phyloP scores from a whole-genome alignment of 2,329 filamentous ascomycete genomes.

The Calycina marina region DNA sequence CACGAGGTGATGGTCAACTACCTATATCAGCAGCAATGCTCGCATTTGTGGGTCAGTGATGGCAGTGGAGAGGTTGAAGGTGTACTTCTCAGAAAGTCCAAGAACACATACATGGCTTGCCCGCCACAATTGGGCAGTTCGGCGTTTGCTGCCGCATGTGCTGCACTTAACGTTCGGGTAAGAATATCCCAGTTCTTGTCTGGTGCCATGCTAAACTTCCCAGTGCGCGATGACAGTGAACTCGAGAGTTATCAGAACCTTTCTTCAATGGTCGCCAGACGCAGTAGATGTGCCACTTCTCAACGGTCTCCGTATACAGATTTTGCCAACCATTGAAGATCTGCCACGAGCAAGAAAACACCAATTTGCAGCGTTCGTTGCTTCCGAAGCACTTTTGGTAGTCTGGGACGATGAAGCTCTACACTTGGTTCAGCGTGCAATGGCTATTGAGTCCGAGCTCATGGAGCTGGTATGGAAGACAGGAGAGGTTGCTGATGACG shows the following conservation, averaged over 20 bases:
- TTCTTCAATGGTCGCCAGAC: slow-evolving; percentile 57
- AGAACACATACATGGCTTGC: slow-evolving; percentile 58
- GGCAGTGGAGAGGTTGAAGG: slow-evolving; percentile 55
- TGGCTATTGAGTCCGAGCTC: slow-evolving; percentile 59
- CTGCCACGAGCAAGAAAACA: slow-evolving; percentile 58
- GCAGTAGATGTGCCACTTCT: slow-evolving; percentile 61
- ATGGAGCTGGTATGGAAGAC: slow-evolving; percentile 65
- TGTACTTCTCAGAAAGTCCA: slow-evolving; percentile 53
- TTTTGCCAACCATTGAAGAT: slow-evolving; percentile 57
- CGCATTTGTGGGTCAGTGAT: slow-evolving; percentile 59
- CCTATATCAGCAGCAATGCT: slow-evolving; percentile 66
- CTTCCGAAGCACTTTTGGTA: slow-evolving; percentile 53
- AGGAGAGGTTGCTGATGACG: slow-evolving; percentile 38
- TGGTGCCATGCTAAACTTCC: slow-evolving; percentile 8
- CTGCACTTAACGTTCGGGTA: slow-evolving; percentile 58
- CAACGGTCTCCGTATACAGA: slow-evolving; percentile 65
- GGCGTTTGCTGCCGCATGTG: slow-evolving; percentile 47
- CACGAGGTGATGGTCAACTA: slow-evolving; percentile 77
- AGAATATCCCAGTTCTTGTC: slow-evolving; percentile 13
- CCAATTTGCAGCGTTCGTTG: slow-evolving; percentile 69
- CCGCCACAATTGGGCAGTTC: slow-evolving; percentile 50
- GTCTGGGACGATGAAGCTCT: slow-evolving; percentile 75
- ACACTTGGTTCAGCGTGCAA: slow-evolving; percentile 53
- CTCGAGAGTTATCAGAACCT: slow-evolving; percentile 65
- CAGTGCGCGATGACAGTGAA: slow-evolving; percentile 71